phyloP scores from a whole-genome alignment of 2,329 filamentous ascomycete species.

The Alternaria longipes region DNA sequence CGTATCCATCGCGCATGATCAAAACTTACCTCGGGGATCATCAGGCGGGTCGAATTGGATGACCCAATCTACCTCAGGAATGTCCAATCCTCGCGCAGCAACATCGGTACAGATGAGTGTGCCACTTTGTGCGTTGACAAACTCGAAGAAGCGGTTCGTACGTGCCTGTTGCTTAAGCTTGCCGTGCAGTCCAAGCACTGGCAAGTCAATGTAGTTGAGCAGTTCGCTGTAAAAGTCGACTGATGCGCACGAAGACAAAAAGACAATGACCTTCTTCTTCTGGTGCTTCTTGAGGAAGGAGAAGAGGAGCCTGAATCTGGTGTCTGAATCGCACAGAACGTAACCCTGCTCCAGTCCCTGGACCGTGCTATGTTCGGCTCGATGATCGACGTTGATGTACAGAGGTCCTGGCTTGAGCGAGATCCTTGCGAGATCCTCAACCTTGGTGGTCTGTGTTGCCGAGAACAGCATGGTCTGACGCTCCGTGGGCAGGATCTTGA shows the following conservation, averaged over 20 bases:
- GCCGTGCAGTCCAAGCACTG: conserved; percentile 82
- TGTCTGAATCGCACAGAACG: conserved; percentile 90
- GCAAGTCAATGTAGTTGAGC: conserved; percentile 96
- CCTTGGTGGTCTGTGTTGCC: conserved; percentile 97
- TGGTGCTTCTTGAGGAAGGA: conserved; percentile 91
- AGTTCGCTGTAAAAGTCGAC: conserved; percentile 96
- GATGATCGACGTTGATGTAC: conserved; percentile 96
- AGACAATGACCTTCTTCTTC: conserved; percentile 98
- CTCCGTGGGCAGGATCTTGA: conserved; percentile 82
- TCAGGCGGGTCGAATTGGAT: conserved; percentile 70
- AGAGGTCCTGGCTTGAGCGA: conserved; percentile 89
- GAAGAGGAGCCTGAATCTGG: conserved; percentile 92
- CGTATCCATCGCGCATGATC: background rate
- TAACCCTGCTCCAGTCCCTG: conserved; percentile 96
- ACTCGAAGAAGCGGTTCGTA: conserved; percentile 99
- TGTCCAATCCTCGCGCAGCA: conserved; percentile 92
- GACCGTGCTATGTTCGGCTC: conserved; percentile 89
- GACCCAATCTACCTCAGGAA: conserved; percentile 95
- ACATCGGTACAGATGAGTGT: conserved; percentile 97
- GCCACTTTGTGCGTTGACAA: conserved; percentile 83
- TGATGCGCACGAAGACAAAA: conserved; percentile 85
- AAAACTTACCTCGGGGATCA: conserved; percentile 5
- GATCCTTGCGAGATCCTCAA: conserved; percentile 94
- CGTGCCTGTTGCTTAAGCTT: conserved; percentile 99
- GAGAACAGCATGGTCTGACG: conserved; percentile 99